Conservation (phyloP, 2,329 filamentous ascomycete species). For the Aspergillus cejpii region DNA sequence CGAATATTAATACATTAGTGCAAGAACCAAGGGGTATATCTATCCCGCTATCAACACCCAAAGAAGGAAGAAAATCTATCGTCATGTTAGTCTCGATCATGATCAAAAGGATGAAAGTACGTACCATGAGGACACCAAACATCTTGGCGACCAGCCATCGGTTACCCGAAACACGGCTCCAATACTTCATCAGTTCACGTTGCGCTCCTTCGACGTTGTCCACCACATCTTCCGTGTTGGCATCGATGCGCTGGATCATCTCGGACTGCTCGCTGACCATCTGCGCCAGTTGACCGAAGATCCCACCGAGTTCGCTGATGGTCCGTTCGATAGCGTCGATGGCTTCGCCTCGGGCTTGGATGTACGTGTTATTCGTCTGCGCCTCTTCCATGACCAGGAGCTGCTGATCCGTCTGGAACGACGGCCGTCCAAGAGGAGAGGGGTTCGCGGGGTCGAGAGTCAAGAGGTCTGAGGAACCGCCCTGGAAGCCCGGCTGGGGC, state of each 20-base stretch:
- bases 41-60: conserved; percentile 58
- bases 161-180: conserved; percentile 88
- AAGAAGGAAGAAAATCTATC: conserved; percentile 68
- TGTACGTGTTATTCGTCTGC: conserved; percentile 76
- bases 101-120: conserved; percentile 10
- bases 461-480: conserved; percentile 59
- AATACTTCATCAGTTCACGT: conserved; percentile 92
- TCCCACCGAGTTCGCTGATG: conserved; percentile 82
- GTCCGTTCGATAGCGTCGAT: conserved; percentile 96
- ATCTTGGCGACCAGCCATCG: conserved; percentile 85
- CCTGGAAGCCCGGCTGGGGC: conserved; percentile 50
- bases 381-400: conserved; percentile 91
- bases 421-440: conserved; percentile 43
- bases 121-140: conserved; percentile 72
- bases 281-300: conserved; percentile 87
- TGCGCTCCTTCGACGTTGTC: conserved; percentile 98
- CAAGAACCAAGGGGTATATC: conserved; percentile 13
- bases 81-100: background rate
- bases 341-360: conserved; percentile 86
- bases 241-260: conserved; percentile 95
- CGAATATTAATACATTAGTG: conserved; percentile 32
- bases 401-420: conserved; percentile 70
- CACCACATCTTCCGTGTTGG: conserved; percentile 95
- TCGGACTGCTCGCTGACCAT: conserved; percentile 98
- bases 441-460: conserved; percentile 65